Conservation (phyloP, 495 filamentous ascomycete species). For the Neurospora sp. region DNA sequence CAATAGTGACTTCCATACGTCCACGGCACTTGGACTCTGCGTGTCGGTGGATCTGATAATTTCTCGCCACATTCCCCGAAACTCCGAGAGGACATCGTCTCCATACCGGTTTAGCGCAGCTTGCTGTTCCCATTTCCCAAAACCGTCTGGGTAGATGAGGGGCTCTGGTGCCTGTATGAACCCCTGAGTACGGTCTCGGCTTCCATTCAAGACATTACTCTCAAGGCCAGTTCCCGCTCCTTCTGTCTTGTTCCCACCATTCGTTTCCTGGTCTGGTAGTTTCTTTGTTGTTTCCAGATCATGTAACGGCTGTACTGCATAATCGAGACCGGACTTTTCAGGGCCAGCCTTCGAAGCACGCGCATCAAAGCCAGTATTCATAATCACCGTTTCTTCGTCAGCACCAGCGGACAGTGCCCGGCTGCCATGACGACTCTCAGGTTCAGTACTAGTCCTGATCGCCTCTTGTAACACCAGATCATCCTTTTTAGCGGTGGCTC, state of each 20-base stretch:
- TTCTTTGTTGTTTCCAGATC: neutral
- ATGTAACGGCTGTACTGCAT: neutral
- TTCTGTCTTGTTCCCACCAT: neutral
- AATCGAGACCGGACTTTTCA: neutral
- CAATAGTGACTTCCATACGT: neutral
- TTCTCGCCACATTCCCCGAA: neutral
- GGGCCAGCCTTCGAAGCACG: neutral
- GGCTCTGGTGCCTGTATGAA: neutral
- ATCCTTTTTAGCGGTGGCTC: neutral
- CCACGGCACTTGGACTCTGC: neutral
- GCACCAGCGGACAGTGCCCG: neutral
- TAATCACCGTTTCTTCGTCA: neutral
- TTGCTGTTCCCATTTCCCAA: neutral
- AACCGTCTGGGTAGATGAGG: neutral
- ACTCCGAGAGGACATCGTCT: neutral
- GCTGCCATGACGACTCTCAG: neutral
- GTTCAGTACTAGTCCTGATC: neutral
- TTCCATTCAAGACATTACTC: neutral
- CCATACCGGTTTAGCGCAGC: neutral
- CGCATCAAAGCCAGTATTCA: neutral
- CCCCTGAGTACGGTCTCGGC: neutral
- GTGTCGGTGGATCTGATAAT: neutral
- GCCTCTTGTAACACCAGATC: neutral
- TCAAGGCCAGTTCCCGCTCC: neutral
- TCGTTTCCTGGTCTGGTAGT: neutral